Percentiles rank a stretch among this genome's conserved stretches.
Evolutionary conservation across 2,329 filamentous ascomycete species (phyloP).

Genomic region (Rugonectria rugulosa): DNA sequence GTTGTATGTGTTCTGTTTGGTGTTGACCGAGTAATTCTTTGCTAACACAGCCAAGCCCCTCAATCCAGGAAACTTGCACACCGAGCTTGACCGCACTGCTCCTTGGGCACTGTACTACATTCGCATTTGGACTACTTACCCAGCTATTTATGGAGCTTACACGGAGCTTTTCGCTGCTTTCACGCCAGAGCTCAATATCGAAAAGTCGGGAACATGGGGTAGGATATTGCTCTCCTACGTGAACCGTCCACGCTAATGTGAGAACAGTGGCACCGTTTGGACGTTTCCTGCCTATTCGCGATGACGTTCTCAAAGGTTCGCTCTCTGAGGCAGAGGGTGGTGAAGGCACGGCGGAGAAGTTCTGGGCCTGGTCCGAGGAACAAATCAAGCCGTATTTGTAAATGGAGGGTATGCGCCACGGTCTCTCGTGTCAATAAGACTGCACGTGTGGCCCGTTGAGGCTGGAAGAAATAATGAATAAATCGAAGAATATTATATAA

Average conservation of each 20-base stretch:
- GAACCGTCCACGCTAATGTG: not conserved
- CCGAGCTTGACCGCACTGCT: slow-evolving; percentile 36
- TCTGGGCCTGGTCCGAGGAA: slow-evolving; percentile 52
- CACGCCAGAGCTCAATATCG: slow-evolving; percentile 50
- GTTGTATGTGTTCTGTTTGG: too few relatives aligned
- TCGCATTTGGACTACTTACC: slow-evolving; percentile 28
- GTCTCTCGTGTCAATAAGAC: too few relatives aligned
- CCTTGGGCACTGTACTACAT: slow-evolving; percentile 34
- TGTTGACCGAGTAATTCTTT: not conserved
- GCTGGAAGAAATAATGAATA: too few relatives aligned
- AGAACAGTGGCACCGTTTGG: slow-evolving; percentile 44
- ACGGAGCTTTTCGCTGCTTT: slow-evolving; percentile 57
- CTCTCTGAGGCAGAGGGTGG: slow-evolving; percentile 48
- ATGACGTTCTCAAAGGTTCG: slow-evolving; percentile 42
- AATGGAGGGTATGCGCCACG: not conserved
- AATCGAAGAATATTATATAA: too few relatives aligned
- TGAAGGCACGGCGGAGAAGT: slow-evolving; percentile 45
- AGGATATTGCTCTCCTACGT: not conserved
- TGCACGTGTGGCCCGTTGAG: too few relatives aligned
- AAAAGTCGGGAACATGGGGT: slow-evolving; percentile 46
- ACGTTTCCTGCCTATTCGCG: slow-evolving; percentile 44
- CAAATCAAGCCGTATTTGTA: slow-evolving; percentile 42
- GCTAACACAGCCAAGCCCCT: slow-evolving; percentile 23
- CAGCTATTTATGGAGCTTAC: slow-evolving; percentile 52
- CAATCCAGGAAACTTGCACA: slow-evolving; percentile 34